These are phyloP conservation scores for Emericellopsis atlantica DNA, from an alignment of 2,329 filamentous ascomycete genomes.

Conservation along the genomic window DNA sequence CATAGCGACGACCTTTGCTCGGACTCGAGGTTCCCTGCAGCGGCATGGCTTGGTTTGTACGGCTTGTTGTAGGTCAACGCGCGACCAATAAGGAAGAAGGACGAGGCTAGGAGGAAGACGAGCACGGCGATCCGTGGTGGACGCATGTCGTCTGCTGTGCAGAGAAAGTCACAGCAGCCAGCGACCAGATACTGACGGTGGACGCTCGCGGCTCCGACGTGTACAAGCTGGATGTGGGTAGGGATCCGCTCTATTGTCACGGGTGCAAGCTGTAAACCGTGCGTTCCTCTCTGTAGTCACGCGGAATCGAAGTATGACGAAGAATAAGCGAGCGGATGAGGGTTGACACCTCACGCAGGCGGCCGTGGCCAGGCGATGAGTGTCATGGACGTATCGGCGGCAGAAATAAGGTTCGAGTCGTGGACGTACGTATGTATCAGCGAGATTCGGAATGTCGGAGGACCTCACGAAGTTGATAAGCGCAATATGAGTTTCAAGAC, in stretches of 20 bases:
- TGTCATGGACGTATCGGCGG: not conserved
- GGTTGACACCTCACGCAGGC: not conserved
- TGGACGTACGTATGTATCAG: not conserved
- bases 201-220: too few relatives aligned
- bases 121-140: slow-evolving; percentile 41
- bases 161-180: too few relatives aligned
- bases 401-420: not conserved
- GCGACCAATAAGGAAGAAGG: slow-evolving; percentile 42
- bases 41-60: too few relatives aligned
- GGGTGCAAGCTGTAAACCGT: too few relatives aligned
- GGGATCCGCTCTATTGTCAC: too few relatives aligned
- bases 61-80: slow-evolving; percentile 20
- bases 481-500: too few relatives aligned
- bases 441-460: not conserved
- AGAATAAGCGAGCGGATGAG: too few relatives aligned
- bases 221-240: too few relatives aligned
- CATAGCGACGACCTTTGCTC: slow-evolving; percentile 12
- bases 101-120: slow-evolving; percentile 37
- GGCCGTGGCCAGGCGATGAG: slow-evolving; percentile 1
- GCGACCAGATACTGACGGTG: too few relatives aligned
- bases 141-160: slow-evolving; percentile 24
- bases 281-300: too few relatives aligned
- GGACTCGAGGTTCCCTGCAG: not conserved
- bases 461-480: too few relatives aligned
- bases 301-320: not conserved